Percentiles rank a stretch among this genome's conserved stretches.
Evolutionary conservation across 2,329 filamentous ascomycete genomes (phyloP).

Genomic region (Diaporthe amygdali): DNA sequence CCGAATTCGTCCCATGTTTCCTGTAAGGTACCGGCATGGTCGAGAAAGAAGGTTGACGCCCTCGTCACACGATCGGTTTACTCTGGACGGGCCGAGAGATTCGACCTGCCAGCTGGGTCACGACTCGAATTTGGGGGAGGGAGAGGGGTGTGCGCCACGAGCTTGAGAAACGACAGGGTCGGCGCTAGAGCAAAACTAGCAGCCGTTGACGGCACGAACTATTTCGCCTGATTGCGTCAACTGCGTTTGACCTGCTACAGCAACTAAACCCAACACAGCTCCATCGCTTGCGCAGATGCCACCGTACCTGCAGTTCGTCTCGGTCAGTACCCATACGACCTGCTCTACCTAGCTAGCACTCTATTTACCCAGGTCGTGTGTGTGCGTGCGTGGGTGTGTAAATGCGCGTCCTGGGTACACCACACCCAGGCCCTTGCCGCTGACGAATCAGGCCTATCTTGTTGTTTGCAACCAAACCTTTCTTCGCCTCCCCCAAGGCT

Average conservation of each 20-base stretch:
- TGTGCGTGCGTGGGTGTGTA: not conserved
- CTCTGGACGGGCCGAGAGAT: constrained; percentile 2
- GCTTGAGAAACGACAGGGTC: not conserved
- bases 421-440: not conserved
- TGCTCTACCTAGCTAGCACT: not conserved
- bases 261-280: not conserved
- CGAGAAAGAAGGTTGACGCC: constrained; percentile 7
- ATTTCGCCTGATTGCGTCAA: constrained; percentile 14
- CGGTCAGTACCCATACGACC: not conserved
- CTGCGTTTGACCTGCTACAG: not conserved
- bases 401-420: not conserved
- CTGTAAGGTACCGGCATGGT: constrained; percentile 5
- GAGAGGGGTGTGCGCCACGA: not conserved
- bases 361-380: not conserved
- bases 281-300: constrained; percentile 1
- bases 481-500: not conserved
- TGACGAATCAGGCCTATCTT: constrained; percentile 12
- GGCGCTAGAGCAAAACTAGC: constrained; percentile 8
- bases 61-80: constrained; percentile 8
- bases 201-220: constrained; percentile 15
- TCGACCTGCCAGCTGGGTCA: not conserved
- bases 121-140: not conserved
- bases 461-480: constrained; percentile 12
- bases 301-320: not conserved
- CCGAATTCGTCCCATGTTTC: constrained; percentile 10